These are phyloP conservation scores for Mycena olivaceomarginata DNA, from an alignment of 768 basidiomycete genomes.

Conservation along the genomic window DNA sequence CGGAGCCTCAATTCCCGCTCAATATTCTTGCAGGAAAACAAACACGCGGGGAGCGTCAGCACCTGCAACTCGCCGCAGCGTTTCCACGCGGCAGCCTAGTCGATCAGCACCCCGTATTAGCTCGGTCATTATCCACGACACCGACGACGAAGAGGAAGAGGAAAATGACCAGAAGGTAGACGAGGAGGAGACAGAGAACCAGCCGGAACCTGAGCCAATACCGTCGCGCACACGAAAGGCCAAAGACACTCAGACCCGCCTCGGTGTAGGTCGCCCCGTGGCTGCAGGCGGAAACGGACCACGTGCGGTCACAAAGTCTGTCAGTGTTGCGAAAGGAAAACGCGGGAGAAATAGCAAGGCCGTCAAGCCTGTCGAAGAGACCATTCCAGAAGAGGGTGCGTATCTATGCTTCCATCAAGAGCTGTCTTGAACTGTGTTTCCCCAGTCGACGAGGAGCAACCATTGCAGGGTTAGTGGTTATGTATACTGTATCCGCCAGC, in stretches of 20 bases:
- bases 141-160: slow-evolving; percentile 67
- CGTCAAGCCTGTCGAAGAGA: slow-evolving; percentile 70
- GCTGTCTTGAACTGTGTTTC: slow-evolving; percentile 15
- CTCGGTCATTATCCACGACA: slow-evolving; percentile 70
- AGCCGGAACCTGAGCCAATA: slow-evolving; percentile 52
- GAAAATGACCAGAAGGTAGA: slow-evolving; percentile 46
- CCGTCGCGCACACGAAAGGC: slow-evolving; percentile 78
- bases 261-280: slow-evolving; percentile 84
- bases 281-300: slow-evolving; percentile 81
- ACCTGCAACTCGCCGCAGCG: slow-evolving; percentile 57
- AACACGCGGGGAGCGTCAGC: slow-evolving; percentile 49
- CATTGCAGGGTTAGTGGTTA: slow-evolving; percentile 23
- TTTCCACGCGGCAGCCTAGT: slow-evolving; percentile 60
- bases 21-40: slow-evolving; percentile 49
- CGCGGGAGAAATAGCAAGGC: slow-evolving; percentile 71
- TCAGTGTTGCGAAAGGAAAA: slow-evolving; percentile 69
- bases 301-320: slow-evolving; percentile 77
- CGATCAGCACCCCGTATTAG: slow-evolving; percentile 62
- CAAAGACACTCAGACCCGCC: slow-evolving; percentile 79
- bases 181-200: slow-evolving; percentile 48
- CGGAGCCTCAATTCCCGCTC: slow-evolving; percentile 33
- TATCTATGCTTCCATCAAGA: slow-evolving; percentile 10
- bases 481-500: neutral
- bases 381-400: slow-evolving; percentile 76
- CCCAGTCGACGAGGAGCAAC: slow-evolving; percentile 41